Base-by-base conservation (phyloP, 441 rosid genomes). In the Breynia disticha region DNA sequence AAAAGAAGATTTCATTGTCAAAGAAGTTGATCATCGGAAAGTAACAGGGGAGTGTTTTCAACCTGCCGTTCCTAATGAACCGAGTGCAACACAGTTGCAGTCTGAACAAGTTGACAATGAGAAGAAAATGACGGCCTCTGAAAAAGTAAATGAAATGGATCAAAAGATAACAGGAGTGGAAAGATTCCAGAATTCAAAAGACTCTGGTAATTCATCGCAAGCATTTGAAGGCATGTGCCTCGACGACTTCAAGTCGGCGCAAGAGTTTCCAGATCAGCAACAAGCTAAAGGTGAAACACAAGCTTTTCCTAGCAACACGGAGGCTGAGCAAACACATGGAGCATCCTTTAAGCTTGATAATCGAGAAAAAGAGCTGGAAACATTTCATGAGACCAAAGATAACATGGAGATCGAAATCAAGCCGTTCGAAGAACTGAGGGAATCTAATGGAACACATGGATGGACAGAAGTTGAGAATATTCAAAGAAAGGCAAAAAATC, bases 1-100 rank as follows among this genome's bases (percentile, higher is more conserved):
- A 52, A 42, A 35, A 18, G 63, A 67, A 41, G 28, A 42, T 42
- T 39, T 62, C 32, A 24, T 24, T 28, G 46, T 18, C 60, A 63
- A 50, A 38, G 65, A 70, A 60, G 43, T 54, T 39, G 68, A 50
- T 55, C 67, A 65, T 46, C 17, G 41, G 15, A 65, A 72, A 57
- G 57, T 50, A 35, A 68, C 21, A 19, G 52, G 67, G 63, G 59
- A 19, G 28, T 42, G 18, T 46, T 55, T 42, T 16, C 57, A 54
- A 37, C 35, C 63, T 57, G 59, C 18, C 46, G 37, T 14, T 61
- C 5, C 6, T n/a, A 17, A 38, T 11, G 61, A 16, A 15, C 16
- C 16, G 21, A 51, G 21, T 24, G 50, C 20, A 46, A 59, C 45
- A 18, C 12, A 9, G 19, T 28, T 53, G 39, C 50, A 68, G 61